Evolutionary conservation across 2,329 filamentous ascomycete genomes (phyloP).

Genomic region (Hypoxylon sp.): DNA sequence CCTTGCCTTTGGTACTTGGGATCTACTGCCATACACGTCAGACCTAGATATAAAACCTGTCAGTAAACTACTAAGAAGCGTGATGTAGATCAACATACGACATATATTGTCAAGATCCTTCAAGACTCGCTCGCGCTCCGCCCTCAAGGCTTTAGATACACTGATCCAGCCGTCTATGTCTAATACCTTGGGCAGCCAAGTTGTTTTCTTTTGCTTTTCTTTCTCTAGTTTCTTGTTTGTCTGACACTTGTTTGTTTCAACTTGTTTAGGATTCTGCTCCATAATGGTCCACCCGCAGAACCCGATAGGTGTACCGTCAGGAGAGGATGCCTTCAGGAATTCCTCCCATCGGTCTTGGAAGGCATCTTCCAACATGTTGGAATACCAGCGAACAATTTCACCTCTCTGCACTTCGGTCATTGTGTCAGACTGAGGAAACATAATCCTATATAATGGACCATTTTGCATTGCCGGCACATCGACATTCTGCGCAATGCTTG

Average conservation of each 20-base stretch:
- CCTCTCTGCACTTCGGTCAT: neutral
- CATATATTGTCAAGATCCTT: neutral
- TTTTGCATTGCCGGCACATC: neutral
- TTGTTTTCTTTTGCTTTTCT: neutral
- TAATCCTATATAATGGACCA: neutral
- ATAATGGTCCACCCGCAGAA: neutral
- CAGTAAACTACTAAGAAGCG: neutral
- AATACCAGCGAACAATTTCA: neutral
- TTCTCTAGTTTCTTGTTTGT: neutral
- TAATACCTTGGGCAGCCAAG: neutral
- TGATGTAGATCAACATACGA: neutral
- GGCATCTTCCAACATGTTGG: neutral
- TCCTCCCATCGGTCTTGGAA: neutral
- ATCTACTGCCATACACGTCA: neutral
- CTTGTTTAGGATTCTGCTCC: neutral
- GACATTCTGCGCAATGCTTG: neutral
- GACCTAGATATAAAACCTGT: neutral
- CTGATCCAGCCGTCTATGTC: neutral
- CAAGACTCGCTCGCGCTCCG: neutral
- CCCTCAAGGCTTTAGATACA: neutral
- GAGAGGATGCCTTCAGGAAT: neutral
- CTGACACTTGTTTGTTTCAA: neutral
- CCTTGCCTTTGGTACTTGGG: constrained; percentile 19
- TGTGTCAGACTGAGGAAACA: neutral
- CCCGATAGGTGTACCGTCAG: neutral